These are phyloP conservation scores for Amphichorda felina DNA, from an alignment of 2,329 filamentous ascomycete species.

Conservation along the genomic window DNA sequence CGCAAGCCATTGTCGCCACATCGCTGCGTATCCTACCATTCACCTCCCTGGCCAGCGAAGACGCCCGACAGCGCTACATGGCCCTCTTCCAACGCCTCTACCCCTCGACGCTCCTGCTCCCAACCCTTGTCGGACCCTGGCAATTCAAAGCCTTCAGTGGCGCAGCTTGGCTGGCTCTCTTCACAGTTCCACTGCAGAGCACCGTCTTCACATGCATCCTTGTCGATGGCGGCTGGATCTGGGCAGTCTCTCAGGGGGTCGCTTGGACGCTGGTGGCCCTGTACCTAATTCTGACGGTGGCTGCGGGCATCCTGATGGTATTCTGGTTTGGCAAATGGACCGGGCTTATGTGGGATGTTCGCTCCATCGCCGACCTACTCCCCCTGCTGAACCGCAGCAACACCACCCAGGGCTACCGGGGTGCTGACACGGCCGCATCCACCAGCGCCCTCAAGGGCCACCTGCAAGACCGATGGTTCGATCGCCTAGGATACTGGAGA, in stretches of 20 bases:
- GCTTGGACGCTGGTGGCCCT: conserved; percentile 68
- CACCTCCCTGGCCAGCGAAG: conserved; percentile 57
- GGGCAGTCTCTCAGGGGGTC: conserved; percentile 67
- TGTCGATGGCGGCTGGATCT: conserved; percentile 54
- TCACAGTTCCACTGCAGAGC: conserved; percentile 73
- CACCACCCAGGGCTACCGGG: conserved; percentile 58
- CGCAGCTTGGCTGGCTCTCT: conserved; percentile 65
- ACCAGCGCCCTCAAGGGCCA: conserved; percentile 36
- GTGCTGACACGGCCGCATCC: conserved; percentile 45
- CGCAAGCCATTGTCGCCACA: conserved; percentile 61
- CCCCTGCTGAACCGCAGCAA: conserved; percentile 73
- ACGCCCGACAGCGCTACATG: conserved; percentile 44
- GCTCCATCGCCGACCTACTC: conserved; percentile 70
- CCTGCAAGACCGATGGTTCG: conserved; percentile 43
- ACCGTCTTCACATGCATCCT: conserved; percentile 58
- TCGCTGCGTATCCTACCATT: conserved; percentile 72
- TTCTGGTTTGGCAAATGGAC: conserved; percentile 56
- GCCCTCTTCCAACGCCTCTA: conserved; percentile 59
- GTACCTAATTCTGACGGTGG: conserved; percentile 55
- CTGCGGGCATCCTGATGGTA: conserved; percentile 39
- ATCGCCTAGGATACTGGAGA: conserved; percentile 81
- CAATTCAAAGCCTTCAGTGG: conserved; percentile 54
- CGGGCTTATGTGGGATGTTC: conserved; percentile 75
- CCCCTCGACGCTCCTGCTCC: conserved; percentile 56
- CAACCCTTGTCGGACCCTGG: conserved; percentile 47